Evolutionary conservation across 768 basidiomycete species (phyloP), one percentile per base, ranked within the genome.

Genomic region (Hortiboletus campestris): DNA sequence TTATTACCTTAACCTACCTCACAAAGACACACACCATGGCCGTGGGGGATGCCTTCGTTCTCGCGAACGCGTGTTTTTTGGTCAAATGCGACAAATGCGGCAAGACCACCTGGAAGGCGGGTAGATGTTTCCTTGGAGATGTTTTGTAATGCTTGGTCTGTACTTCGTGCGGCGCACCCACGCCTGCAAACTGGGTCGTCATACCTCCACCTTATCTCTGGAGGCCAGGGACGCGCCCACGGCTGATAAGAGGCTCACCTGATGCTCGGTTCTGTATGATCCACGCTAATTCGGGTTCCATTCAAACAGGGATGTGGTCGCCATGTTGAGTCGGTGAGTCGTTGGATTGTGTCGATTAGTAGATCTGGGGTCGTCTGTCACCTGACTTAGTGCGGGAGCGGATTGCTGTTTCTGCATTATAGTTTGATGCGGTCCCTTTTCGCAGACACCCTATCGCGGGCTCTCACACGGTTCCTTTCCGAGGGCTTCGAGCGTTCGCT

Each of bases 71-170:
- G 55, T 90, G 88, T 74, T 79, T 70, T 67, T 60, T 70, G 57
- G 83, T 85, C 55, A 76, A 77, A 55, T 90, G 88, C 72, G 71
- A 69, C 49, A 74, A 70, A 55, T 90, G 88, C 69, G 78, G 78
- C 47, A 89, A 89, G 78, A 82, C 74, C 25, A 89, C 84, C 19
- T 90, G 88, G 89, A 76, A 67, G 75, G 88, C 88, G 67, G 65
- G 79, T 71, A 51, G 57, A 45, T 65, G 61, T 63, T 63, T 46
- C 60, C 62, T 66, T 73, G 64, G 57, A 46, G 64, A 68, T 63
- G 53, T 49, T 38, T 52, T 58, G 59, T 57, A 46, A 53, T 39
- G 9, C 45, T 45, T 47, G 60, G 51, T 53, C 55, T 51, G 49
- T 53, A 49, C 58, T 67, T 58, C 58, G 51, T 35, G 65, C 39